Conservation (phyloP, 257 asterid genomes). For the Solanum virginianum region DNA sequence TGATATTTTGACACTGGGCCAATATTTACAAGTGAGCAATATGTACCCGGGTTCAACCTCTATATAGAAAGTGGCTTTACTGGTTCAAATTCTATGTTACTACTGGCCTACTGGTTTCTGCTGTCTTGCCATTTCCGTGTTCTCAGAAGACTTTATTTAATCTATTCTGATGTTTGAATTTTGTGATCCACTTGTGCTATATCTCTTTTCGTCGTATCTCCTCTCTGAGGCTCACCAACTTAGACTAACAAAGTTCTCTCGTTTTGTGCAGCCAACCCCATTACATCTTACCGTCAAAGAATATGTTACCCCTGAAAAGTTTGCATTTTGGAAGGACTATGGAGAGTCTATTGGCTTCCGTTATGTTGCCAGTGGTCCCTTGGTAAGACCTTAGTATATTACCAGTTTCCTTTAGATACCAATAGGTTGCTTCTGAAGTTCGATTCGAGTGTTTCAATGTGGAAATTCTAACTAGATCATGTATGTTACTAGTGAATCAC, state of each 20-base stretch:
- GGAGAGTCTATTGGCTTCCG: constrained; percentile 97
- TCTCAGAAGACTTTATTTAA: neutral
- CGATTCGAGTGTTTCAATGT: neutral
- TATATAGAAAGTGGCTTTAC: neutral
- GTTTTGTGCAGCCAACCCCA: constrained; percentile 80
- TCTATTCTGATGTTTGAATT: neutral
- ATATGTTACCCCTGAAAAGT: constrained; percentile 80
- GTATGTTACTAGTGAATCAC: neutral
- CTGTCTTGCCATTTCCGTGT: neutral
- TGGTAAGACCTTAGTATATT: constrained; percentile 33
- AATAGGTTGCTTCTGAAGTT: neutral
- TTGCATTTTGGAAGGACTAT: constrained; percentile 86
- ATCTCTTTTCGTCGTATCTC: neutral
- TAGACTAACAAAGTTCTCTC: neutral
- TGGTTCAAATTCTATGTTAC: neutral
- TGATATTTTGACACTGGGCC: constrained; percentile 89
- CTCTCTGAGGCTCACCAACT: neutral
- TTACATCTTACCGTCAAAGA: constrained; percentile 91
- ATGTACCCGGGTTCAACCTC: neutral
- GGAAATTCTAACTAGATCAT: neutral
- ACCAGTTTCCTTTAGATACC: neutral
- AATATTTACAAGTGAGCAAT: constrained; percentile 72
- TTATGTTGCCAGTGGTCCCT: constrained; percentile 95
- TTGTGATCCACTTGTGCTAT: neutral
- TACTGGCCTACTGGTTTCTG: neutral